Conservation (phyloP, 257 asterid species). For the Solanum neorickii region DNA sequence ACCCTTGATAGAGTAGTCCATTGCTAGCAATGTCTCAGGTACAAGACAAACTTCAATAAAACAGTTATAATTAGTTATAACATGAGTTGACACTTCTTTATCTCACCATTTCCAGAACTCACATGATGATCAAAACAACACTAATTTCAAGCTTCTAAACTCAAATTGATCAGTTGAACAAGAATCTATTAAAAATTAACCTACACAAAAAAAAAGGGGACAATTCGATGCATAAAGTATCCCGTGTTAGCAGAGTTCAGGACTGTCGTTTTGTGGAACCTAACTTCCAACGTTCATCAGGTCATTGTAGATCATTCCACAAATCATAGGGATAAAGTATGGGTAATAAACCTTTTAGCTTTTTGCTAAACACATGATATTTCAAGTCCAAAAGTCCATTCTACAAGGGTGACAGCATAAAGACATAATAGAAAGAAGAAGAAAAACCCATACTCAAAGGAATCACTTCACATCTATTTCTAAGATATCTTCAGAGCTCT, state of each 20-base stretch:
- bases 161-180: background rate
- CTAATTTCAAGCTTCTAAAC: background rate
- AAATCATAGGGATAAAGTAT: background rate
- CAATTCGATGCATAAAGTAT: background rate
- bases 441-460: background rate
- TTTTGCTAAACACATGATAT: background rate
- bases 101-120: background rate
- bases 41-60: background rate
- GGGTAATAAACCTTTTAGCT: background rate
- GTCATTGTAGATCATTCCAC: background rate
- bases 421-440: background rate
- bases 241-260: background rate
- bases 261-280: background rate
- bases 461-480: background rate
- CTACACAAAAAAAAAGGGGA: background rate
- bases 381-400: background rate
- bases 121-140: background rate
- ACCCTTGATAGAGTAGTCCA: background rate
- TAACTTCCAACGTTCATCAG: background rate
- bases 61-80: background rate
- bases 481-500: background rate
- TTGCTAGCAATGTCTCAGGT: conserved; percentile 12
- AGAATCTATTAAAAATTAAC: background rate
- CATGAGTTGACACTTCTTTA: background rate
- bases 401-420: background rate